A percentile compares a stretch with the other conserved stretches of the same genome.
These are phyloP conservation scores for Phytophthora nicotianae DNA, from an alignment of 352 stramenopile genomes.

Conservation along the genomic window DNA sequence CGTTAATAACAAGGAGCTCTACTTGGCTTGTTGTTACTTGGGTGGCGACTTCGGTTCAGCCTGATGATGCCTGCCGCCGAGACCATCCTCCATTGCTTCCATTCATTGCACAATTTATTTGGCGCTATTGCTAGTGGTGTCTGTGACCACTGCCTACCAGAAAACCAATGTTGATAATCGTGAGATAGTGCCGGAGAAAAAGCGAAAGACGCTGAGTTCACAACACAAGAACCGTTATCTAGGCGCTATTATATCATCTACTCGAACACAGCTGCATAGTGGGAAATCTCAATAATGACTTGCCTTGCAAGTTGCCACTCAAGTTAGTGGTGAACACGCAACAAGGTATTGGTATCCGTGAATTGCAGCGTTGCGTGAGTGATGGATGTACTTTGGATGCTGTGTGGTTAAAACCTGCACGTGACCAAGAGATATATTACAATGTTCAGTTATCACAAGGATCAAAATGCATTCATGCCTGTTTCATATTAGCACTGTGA, in stretches of 20 bases:
- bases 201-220: slow-evolving; percentile 2
- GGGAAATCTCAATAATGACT: not conserved
- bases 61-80: slow-evolving; percentile 4
- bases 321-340: not conserved
- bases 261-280: slow-evolving; percentile 1
- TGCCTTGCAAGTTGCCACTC: not conserved
- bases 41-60: slow-evolving; percentile 23
- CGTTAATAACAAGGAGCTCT: not conserved
- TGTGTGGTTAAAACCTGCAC: too few relatives aligned
- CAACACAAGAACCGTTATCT: not conserved
- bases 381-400: too few relatives aligned
- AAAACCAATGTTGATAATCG: slow-evolving; percentile 1
- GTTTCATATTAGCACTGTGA: too few relatives aligned
- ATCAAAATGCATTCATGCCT: too few relatives aligned
- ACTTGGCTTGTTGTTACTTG: not conserved
- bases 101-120: slow-evolving; percentile 10
- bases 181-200: slow-evolving; percentile 14
- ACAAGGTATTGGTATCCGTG: not conserved
- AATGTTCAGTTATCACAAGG: too few relatives aligned
- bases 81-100: slow-evolving; percentile 3
- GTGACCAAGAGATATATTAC: too few relatives aligned
- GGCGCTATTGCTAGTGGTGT: slow-evolving; percentile 8
- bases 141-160: slow-evolving; percentile 22
- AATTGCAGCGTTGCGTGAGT: not conserved
- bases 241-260: not conserved